phyloP scores from a whole-genome alignment of 1,284 basidiomycete species.

The Earliella scabrosa region DNA sequence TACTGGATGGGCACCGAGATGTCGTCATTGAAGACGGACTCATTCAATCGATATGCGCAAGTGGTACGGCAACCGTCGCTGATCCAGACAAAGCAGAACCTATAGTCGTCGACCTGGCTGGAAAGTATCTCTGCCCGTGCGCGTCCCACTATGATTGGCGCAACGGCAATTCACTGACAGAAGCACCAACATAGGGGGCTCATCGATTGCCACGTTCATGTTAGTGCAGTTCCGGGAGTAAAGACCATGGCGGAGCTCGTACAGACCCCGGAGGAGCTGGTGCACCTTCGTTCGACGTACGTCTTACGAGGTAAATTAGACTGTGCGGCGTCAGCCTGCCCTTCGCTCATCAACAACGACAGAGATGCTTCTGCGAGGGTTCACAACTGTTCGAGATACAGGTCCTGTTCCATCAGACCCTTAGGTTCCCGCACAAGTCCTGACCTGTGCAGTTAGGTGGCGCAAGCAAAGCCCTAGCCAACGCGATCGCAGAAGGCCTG shows the following conservation, averaged over 20 bases:
- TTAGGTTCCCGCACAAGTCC: neutral
- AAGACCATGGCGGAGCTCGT: slow-evolving; percentile 44
- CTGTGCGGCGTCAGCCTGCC: too few relatives aligned
- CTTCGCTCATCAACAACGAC: neutral
- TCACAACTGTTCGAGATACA: slow-evolving; percentile 53
- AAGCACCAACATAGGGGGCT: slow-evolving; percentile 30
- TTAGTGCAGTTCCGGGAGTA: slow-evolving; percentile 45
- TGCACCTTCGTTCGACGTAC: slow-evolving; percentile 43
- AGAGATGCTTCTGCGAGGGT: slow-evolving; percentile 51
- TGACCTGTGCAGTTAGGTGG: slow-evolving; percentile 31
- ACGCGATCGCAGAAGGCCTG: slow-evolving; percentile 47
- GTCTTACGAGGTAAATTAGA: slow-evolving; percentile 37
- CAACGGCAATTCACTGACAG: too few relatives aligned
- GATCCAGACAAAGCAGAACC: slow-evolving; percentile 19
- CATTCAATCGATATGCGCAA: slow-evolving; percentile 32
- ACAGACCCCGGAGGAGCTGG: slow-evolving; percentile 38
- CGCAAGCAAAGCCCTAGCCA: slow-evolving; percentile 45
- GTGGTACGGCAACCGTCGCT: slow-evolving; percentile 3
- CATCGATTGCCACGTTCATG: slow-evolving; percentile 51
- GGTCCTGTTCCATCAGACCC: slow-evolving; percentile 26
- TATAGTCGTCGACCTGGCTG: slow-evolving; percentile 38
- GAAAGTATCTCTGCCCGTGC: slow-evolving; percentile 45
- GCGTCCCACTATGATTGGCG: too few relatives aligned
- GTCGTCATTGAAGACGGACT: slow-evolving; percentile 38
- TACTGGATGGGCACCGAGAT: slow-evolving; percentile 35